phyloP scores from a whole-genome alignment of 192 early-diverging fungal genomes.

The Radiomyces spectabilis region DNA sequence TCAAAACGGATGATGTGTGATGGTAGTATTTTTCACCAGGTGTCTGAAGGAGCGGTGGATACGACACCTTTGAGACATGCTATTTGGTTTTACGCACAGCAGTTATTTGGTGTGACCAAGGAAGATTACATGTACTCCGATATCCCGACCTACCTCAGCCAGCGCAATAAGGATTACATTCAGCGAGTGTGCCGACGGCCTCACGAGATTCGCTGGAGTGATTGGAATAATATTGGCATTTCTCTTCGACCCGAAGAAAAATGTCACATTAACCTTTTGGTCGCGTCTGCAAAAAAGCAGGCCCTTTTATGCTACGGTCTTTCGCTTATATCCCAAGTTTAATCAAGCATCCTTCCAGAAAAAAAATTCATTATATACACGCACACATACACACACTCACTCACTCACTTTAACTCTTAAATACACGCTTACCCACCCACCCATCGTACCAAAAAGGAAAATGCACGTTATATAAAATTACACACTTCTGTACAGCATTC shows the following conservation, averaged over 20 bases:
- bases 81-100: slow-evolving; percentile 47
- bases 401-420: background rate
- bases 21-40: slow-evolving; percentile 28
- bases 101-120: slow-evolving; percentile 42
- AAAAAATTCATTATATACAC: too few species aligned
- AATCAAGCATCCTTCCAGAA: background rate
- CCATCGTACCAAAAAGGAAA: too few species aligned
- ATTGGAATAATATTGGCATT: slow-evolving; percentile 47
- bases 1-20: too few species aligned
- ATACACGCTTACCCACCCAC: too few species aligned
- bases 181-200: slow-evolving; percentile 36
- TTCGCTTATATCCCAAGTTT: slow-evolving; percentile 11
- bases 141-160: slow-evolving; percentile 37
- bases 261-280: slow-evolving; percentile 47
- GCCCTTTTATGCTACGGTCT: slow-evolving; percentile 49
- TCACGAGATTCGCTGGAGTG: slow-evolving; percentile 31
- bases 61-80: slow-evolving; percentile 47
- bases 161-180: slow-evolving; percentile 33
- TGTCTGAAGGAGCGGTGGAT: slow-evolving; percentile 37
- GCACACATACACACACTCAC: too few species aligned
- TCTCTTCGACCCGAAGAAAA: slow-evolving; percentile 49
- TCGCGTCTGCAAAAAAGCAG: slow-evolving; percentile 46
- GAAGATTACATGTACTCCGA: slow-evolving; percentile 47
- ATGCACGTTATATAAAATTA: too few species aligned
- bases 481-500: too few species aligned